phyloP scores from a whole-genome alignment of 495 filamentous ascomycete genomes.

The Hypoxylon cercidicola region DNA sequence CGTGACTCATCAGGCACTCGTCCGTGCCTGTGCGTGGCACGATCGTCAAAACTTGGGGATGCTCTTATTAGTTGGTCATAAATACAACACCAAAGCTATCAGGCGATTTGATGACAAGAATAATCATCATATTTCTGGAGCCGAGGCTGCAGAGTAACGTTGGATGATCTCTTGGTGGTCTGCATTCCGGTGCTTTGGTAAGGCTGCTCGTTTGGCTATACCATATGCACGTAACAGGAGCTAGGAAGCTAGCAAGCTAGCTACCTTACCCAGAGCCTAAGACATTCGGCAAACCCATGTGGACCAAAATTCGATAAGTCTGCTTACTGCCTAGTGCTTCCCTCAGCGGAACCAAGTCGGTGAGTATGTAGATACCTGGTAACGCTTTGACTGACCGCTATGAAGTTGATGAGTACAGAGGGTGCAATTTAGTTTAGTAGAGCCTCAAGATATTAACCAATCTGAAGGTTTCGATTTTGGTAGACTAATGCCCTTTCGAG shows the following conservation, averaged over 20 bases:
- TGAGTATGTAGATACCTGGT: no score
- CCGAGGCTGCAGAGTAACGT: conserved; percentile 40
- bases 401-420: not conserved
- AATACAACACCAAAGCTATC: not conserved
- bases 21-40: no score
- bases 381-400: not conserved
- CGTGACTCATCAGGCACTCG: no score
- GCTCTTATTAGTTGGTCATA: no score
- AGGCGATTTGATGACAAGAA: not conserved
- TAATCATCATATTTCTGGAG: conserved; percentile 1
- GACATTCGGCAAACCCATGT: conserved; percentile 35
- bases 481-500: no score
- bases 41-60: not conserved
- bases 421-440: no score
- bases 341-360: no score
- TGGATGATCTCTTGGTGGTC: conserved; percentile 25
- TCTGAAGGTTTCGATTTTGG: not conserved
- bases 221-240: conserved; percentile 41
- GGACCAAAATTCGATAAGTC: conserved; percentile 27
- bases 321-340: conserved; percentile 13
- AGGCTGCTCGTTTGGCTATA: conserved; percentile 35
- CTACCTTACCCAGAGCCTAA: conserved; percentile 43
- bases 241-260: conserved; percentile 33
- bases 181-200: conserved; percentile 38
- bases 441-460: not conserved